Evolutionary conservation across 73 alveolate species (phyloP).

Genomic region (Symbiodinium pilosum): DNA sequence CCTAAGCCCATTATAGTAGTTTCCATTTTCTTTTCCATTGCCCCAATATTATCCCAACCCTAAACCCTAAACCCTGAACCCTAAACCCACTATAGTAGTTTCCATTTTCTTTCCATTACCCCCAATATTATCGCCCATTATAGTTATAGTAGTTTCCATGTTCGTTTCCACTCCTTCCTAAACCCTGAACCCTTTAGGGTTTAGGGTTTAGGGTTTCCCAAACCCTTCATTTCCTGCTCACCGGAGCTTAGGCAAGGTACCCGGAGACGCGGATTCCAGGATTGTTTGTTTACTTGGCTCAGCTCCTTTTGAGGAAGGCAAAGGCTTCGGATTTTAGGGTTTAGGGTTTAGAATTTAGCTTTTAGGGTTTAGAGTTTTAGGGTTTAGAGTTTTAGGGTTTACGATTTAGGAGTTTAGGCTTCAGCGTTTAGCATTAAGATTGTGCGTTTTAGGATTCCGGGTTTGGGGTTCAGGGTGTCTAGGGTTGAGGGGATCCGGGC

Average conservation of each 20-base stretch:
- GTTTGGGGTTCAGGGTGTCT: not conserved
- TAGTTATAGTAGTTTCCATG: too few relatives aligned
- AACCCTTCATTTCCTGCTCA: not conserved
- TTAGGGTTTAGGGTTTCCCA: not conserved
- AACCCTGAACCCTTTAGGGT: not conserved
- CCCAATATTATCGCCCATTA: too few relatives aligned
- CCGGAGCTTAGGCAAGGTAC: not conserved
- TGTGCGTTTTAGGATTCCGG: not conserved
- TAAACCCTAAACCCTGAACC: not conserved
- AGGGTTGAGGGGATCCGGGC: too few relatives aligned
- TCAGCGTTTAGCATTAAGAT: not conserved
- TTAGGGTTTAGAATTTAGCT: not conserved
- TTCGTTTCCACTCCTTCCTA: too few relatives aligned
- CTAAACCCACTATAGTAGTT: too few relatives aligned
- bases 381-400: not conserved
- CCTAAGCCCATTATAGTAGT: too few relatives aligned
- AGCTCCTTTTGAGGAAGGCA: conserved; percentile 50
- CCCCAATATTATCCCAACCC: not conserved
- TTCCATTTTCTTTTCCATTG: too few relatives aligned
- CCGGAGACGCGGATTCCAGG: conserved; percentile 75
- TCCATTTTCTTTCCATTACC: too few relatives aligned
- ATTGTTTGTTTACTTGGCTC: conserved; percentile 82
- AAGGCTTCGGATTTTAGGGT: conserved; percentile 1
- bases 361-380: not conserved
- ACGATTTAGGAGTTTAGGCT: not conserved